Evolutionary conservation across 78 protist genomes (phyloP).

Genomic region (Anaeramoeba flamelloides): DNA sequence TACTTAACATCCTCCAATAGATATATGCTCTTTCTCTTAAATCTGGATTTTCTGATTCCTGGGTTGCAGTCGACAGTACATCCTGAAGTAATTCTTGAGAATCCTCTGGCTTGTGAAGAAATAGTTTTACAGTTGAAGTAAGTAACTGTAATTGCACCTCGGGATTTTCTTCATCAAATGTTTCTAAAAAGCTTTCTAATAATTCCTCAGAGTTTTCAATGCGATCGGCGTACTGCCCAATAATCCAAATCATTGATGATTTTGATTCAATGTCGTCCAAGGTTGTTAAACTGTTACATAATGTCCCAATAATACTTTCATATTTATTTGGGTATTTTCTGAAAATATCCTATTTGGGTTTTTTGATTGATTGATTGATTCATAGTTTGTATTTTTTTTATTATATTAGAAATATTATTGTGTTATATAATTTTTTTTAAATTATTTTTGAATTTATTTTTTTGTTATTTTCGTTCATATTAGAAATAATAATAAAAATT

Average conservation of each 20-base stretch:
- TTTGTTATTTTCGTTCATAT: too few relatives aligned
- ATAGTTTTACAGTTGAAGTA: conserved; percentile 91
- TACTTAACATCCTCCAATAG: conserved; percentile 88
- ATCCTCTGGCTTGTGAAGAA: conserved; percentile 71
- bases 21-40: conserved; percentile 95
- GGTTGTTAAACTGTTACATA: conserved; percentile 89
- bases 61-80: conserved; percentile 61
- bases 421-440: too few relatives aligned
- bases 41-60: conserved; percentile 89
- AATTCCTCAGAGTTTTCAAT: conserved; percentile 93
- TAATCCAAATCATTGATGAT: conserved; percentile 95
- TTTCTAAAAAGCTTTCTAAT: conserved; percentile 12
- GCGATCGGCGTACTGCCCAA: conserved; percentile 94
- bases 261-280: conserved; percentile 99
- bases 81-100: conserved; percentile 43
- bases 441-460: too few relatives aligned
- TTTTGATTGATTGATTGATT: too few relatives aligned
- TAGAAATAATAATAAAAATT: too few relatives aligned
- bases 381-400: too few relatives aligned
- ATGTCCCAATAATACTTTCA: conserved; percentile 81
- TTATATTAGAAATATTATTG: too few relatives aligned
- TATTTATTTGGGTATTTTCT: conserved; percentile 34
- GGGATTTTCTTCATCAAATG: neutral
- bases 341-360: conserved; percentile 30
- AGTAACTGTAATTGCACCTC: conserved; percentile 89